phyloP scores from a whole-genome alignment of 805 yeast genomes.

The Metschnikowia cerradonensis region DNA sequence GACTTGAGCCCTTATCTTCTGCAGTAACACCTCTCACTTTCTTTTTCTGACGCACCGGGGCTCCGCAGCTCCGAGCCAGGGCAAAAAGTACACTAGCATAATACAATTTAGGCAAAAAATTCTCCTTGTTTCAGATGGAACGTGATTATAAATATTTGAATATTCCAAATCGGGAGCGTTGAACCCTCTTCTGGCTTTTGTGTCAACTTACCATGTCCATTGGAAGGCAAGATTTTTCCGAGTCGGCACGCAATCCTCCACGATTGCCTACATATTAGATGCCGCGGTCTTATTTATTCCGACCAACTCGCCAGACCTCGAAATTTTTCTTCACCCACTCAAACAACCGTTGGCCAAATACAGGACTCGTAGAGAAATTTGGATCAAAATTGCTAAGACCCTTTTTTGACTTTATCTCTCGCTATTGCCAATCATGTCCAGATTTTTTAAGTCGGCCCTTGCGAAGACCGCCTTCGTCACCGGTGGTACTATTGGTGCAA shows the following conservation, averaged over 20 bases:
- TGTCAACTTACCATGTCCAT: not conserved
- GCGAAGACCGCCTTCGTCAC: conserved; percentile 31
- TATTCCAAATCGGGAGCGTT: not conserved
- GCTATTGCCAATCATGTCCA: conserved; percentile 12
- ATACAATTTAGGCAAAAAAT: not conserved
- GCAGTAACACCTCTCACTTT: not conserved
- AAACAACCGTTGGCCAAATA: not conserved
- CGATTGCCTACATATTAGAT: conserved; percentile 13
- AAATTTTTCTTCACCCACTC: conserved; percentile 2
- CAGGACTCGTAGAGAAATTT: not conserved
- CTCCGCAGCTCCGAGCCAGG: conserved; percentile 1
- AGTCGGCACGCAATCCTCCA: conserved; percentile 14
- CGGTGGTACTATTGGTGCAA: conserved; percentile 33
- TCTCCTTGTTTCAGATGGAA: not conserved
- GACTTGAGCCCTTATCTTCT: conserved; percentile 2
- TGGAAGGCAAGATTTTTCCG: not conserved
- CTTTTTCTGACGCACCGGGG: not conserved
- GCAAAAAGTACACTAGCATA: not conserved
- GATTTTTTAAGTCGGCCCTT: conserved; percentile 20
- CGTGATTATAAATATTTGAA: not conserved
- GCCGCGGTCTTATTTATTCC: conserved; percentile 14
- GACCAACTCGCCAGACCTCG: conserved; percentile 3
- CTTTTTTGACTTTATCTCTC: not conserved
- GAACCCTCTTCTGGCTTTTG: not conserved
- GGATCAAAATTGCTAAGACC: not conserved